Evolutionary conservation across 1,139 yeast species (phyloP).

Genomic region (Blastobotrys apis): DNA sequence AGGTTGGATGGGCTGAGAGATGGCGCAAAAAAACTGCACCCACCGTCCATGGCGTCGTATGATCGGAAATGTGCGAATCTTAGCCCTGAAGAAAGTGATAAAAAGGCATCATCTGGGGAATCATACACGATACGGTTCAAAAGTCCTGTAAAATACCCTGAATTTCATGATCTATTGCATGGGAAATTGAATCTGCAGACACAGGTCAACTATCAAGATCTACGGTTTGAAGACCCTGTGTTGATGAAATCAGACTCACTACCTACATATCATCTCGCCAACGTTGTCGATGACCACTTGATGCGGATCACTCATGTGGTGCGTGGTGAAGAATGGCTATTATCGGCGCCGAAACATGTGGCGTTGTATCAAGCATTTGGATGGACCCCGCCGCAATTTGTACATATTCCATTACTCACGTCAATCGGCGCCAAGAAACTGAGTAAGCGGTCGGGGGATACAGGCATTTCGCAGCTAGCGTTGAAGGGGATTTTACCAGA

Average conservation of each 20-base stretch:
- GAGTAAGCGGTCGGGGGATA: conserved; percentile 81
- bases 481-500: conserved; percentile 70
- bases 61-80: conserved; percentile 70
- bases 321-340: conserved; percentile 96
- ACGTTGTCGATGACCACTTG: conserved; percentile 88
- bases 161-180: conserved; percentile 67
- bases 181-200: conserved; percentile 76
- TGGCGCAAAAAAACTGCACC: conserved; percentile 68
- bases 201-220: conserved; percentile 62
- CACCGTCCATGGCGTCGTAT: conserved; percentile 89
- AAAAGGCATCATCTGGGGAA: conserved; percentile 34
- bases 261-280: conserved; percentile 96
- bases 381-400: conserved; percentile 75
- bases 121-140: conserved; percentile 38
- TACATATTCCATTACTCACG: conserved; percentile 88
- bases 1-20: conserved; percentile 62
- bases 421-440: conserved; percentile 70
- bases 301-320: conserved; percentile 93
- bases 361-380: conserved; percentile 84
- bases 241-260: conserved; percentile 84
- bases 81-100: conserved; percentile 40
- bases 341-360: conserved; percentile 91
- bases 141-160: conserved; percentile 68
- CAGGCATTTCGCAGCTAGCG: conserved; percentile 58
- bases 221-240: conserved; percentile 85